These are phyloP conservation scores for Lichtheimia ramosa DNA, from an alignment of 371 early-diverging fungal genomes.

Conservation along the genomic window DNA sequence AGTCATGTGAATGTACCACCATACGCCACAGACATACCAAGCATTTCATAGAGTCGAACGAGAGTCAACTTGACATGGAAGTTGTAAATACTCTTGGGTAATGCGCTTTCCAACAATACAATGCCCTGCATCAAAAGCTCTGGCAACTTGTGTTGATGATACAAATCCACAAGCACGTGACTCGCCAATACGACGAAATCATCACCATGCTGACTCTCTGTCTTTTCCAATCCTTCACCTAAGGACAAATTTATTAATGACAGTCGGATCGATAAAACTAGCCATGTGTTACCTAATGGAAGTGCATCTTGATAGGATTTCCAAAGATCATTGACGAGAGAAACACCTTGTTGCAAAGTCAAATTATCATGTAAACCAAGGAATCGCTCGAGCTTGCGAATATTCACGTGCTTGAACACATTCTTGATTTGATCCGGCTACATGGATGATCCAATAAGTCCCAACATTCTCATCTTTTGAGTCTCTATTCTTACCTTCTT, in stretches of 20 bases:
- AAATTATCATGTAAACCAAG: conserved; percentile 32
- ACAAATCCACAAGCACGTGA: conserved; percentile 58
- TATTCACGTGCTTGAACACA: conserved; percentile 50
- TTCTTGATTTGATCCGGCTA: conserved; percentile 35
- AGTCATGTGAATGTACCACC: conserved; percentile 2
- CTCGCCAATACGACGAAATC: conserved; percentile 73
- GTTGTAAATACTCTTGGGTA: conserved; percentile 73
- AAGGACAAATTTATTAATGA: not conserved
- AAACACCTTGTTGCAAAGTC: conserved; percentile 11
- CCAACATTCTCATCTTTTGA: not conserved
- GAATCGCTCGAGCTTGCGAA: conserved; percentile 56
- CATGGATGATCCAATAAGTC: not conserved
- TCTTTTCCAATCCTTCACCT: conserved; percentile 65
- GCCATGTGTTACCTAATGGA: conserved; percentile 49
- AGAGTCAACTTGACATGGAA: conserved; percentile 83
- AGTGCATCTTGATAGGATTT: conserved; percentile 57
- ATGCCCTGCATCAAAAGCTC: conserved; percentile 49
- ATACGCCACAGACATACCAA: conserved; percentile 50
- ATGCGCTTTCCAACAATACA: conserved; percentile 73
- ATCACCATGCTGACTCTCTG: conserved; percentile 81
- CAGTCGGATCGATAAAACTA: not conserved
- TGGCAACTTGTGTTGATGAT: conserved; percentile 35
- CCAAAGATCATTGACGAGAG: conserved; percentile 52
- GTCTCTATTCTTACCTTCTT: conserved; percentile 28
- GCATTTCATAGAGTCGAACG: conserved; percentile 71